These are phyloP conservation scores for Xylaria arbuscula DNA, from an alignment of 2,329 filamentous ascomycete species.

Conservation along the genomic window DNA sequence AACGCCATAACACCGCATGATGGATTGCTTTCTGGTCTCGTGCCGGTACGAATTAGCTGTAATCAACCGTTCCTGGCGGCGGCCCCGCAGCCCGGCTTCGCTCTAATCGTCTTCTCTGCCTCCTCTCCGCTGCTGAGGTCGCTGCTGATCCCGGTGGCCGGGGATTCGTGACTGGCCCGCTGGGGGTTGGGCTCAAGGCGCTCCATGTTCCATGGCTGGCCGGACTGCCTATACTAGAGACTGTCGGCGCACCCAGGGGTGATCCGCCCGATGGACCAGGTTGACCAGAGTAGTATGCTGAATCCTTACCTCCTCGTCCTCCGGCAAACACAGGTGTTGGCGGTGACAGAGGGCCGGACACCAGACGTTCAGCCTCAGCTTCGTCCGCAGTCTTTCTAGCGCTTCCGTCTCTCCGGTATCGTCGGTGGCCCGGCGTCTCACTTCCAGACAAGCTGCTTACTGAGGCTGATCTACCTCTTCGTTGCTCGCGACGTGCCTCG, in stretches of 20 bases:
- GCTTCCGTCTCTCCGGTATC: constrained; percentile 67
- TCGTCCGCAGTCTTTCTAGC: constrained; percentile 58
- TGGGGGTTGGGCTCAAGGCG: constrained; percentile 61
- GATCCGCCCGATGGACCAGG: constrained; percentile 56
- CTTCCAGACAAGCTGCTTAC: constrained; percentile 67
- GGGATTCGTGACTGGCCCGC: constrained; percentile 52
- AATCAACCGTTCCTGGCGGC: constrained; percentile 48
- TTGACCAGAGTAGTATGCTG: constrained; percentile 69
- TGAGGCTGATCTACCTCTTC: constrained; percentile 60
- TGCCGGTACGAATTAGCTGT: constrained; percentile 21
- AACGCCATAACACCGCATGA: constrained; percentile 38
- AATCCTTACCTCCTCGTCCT: constrained; percentile 65
- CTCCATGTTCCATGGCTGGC: constrained; percentile 65
- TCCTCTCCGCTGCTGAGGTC: constrained; percentile 60
- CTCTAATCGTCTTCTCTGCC: constrained; percentile 67
- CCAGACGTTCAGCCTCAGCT: constrained; percentile 59
- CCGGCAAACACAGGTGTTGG: constrained; percentile 68
- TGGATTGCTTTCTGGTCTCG: constrained; percentile 26
- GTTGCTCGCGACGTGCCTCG: constrained; percentile 60
- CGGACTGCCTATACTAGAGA: constrained; percentile 60
- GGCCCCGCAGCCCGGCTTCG: constrained; percentile 53
- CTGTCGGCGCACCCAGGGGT: constrained; percentile 55
- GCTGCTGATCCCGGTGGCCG: constrained; percentile 53
- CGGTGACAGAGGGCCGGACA: constrained; percentile 59
- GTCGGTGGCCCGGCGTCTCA: constrained; percentile 60